These are phyloP conservation scores for Ophiostoma sp. DNA, from an alignment of 2,329 filamentous ascomycete genomes.

Conservation along the genomic window DNA sequence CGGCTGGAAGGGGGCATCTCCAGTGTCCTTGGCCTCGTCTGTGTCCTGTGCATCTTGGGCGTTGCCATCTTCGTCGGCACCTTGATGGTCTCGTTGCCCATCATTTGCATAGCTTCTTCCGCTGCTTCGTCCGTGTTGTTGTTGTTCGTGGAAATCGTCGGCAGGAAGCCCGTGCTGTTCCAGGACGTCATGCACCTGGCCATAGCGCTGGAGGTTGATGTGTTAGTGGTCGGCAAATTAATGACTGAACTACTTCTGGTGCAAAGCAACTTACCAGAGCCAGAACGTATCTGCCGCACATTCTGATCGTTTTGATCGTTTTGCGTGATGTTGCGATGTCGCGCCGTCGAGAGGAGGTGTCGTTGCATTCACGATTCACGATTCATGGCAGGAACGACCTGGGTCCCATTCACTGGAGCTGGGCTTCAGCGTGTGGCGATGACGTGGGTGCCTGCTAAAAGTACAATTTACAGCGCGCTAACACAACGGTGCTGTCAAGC, in stretches of 20 bases:
- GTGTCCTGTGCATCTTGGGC: conserved; percentile 43
- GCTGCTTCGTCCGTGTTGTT: background rate
- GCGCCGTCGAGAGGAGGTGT: background rate
- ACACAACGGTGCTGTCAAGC: background rate
- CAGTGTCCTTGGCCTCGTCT: conserved; percentile 33
- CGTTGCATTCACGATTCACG: background rate
- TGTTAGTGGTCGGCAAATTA: background rate
- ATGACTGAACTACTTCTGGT: too few species aligned
- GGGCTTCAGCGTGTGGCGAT: background rate
- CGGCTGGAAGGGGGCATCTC: conserved; percentile 56
- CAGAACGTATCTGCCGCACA: conserved; percentile 43
- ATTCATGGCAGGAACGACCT: background rate
- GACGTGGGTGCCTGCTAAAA: background rate
- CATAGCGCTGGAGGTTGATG: conserved; percentile 60
- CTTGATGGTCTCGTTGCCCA: conserved; percentile 65
- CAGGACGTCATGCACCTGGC: conserved; percentile 71
- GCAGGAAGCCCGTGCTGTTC: conserved; percentile 54
- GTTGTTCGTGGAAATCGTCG: background rate
- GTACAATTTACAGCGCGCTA: background rate
- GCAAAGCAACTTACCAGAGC: conserved; percentile 38
- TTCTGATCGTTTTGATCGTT: background rate
- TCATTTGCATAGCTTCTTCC: background rate
- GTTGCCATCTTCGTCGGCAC: conserved; percentile 69
- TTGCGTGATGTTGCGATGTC: background rate
- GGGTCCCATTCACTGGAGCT: background rate